A percentile compares a stretch with the other conserved stretches of the same genome.
Conservation (phyloP, 2,329 filamentous ascomycete genomes). For the Nemania sp. region DNA sequence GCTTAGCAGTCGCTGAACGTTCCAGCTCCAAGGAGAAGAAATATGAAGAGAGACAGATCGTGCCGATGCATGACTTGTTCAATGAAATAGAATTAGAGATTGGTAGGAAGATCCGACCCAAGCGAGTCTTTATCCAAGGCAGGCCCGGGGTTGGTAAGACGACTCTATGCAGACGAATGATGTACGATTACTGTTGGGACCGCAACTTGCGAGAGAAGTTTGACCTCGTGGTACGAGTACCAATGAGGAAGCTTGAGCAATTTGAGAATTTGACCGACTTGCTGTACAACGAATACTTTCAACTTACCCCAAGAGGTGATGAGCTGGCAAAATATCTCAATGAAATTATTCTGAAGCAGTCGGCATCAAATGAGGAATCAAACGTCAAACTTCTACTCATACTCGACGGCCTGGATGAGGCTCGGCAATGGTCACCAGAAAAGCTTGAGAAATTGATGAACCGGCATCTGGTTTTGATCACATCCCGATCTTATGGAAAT, state of each 20-base stretch:
- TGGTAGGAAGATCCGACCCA: not conserved
- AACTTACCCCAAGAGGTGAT: not conserved
- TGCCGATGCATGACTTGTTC: not conserved
- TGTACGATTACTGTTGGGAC: not conserved
- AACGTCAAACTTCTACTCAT: not conserved
- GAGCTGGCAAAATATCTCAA: not conserved
- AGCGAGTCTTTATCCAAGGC: not conserved
- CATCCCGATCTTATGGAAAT: not conserved
- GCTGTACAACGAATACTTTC: not conserved
- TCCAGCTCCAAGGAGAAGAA: not conserved
- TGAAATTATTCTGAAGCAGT: not conserved
- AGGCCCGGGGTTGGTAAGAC: not conserved
- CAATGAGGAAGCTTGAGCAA: not conserved
- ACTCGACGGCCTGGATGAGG: not conserved
- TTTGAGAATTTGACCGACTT: not conserved
- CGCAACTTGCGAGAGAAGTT: not conserved
- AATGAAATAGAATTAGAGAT: not conserved
- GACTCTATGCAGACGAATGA: not conserved
- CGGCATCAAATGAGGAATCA: no score
- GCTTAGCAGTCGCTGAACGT: not conserved
- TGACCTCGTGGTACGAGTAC: not conserved
- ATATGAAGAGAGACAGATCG: not conserved
- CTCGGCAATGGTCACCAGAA: not conserved
- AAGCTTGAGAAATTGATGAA: not conserved
- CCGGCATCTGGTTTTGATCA: not conserved